phyloP scores from a whole-genome alignment of 345 rosid species.

The Salix arbutifolia region DNA sequence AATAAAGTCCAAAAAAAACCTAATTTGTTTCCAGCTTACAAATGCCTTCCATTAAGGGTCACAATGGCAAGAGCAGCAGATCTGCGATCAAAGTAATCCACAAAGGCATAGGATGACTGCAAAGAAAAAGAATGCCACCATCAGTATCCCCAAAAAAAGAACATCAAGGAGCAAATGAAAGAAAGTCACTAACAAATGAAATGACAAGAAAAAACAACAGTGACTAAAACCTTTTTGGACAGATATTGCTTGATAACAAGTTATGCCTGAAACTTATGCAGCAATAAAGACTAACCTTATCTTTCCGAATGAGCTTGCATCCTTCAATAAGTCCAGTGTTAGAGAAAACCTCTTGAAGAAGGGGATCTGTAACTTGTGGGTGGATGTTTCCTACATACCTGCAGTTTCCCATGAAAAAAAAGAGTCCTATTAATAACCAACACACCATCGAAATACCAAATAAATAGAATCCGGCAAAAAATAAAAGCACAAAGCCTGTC shows the following conservation, averaged over 20 bases:
- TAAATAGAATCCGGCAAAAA: neutral
- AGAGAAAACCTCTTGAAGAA: constrained; percentile 27
- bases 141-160: neutral
- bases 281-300: constrained; percentile 22
- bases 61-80: constrained; percentile 29
- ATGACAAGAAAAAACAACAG: neutral
- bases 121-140: neutral
- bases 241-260: neutral
- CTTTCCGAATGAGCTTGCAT: constrained; percentile 29
- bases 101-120: constrained; percentile 36
- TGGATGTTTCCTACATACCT: constrained; percentile 33
- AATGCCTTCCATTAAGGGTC: constrained; percentile 30
- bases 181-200: neutral
- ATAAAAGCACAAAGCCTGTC: neutral
- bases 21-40: constrained; percentile 18
- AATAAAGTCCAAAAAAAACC: neutral
- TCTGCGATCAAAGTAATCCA: constrained; percentile 30
- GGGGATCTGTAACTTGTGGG: constrained; percentile 26
- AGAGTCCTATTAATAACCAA: neutral
- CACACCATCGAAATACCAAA: neutral
- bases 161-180: neutral
- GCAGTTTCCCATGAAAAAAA: constrained; percentile 12
- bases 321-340: constrained; percentile 27
- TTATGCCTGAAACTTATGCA: neutral
- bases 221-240: neutral